A percentile compares a stretch with the other conserved stretches of the same genome.
Evolutionary conservation across 2,329 filamentous ascomycete genomes (phyloP).

Genomic region (Metarhizium guizhouense): DNA sequence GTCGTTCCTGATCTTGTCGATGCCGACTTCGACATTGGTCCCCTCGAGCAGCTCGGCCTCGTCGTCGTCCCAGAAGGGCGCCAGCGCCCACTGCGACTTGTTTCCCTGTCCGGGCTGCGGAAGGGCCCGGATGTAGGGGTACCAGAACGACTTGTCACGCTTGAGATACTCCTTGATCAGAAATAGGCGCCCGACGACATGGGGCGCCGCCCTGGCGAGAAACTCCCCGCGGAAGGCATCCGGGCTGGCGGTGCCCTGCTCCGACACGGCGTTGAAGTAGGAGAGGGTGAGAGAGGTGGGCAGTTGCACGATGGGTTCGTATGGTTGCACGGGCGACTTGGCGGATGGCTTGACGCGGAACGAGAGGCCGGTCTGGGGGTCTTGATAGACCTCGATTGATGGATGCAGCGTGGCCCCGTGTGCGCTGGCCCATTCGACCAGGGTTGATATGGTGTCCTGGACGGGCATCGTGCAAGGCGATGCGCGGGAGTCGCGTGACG

Average conservation of each 20-base stretch:
- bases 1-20: conserved; percentile 36
- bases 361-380: conserved; percentile 42
- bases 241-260: conserved; percentile 6
- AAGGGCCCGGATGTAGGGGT: conserved; percentile 55
- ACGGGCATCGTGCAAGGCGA: conserved; percentile 6
- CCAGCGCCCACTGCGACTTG: conserved; percentile 40
- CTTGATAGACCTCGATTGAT: conserved; percentile 42
- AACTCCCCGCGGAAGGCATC: conserved; percentile 39
- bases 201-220: conserved; percentile 39
- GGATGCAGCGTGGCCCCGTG: conserved; percentile 41
- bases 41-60: conserved; percentile 50
- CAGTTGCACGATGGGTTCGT: conserved; percentile 40
- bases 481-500: too few relatives aligned
- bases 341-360: conserved; percentile 37
- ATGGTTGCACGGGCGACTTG: conserved; percentile 17
- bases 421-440: conserved; percentile 39
- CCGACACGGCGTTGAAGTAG: conserved; percentile 43
- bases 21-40: conserved; percentile 41
- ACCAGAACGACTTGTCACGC: conserved; percentile 53
- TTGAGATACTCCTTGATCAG: conserved; percentile 59
- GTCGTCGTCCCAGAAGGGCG: conserved; percentile 54
- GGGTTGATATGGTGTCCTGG: conserved; percentile 17
- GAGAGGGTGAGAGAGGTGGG: conserved; percentile 47
- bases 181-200: conserved; percentile 59
- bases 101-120: conserved; percentile 47